phyloP scores from a whole-genome alignment of 225 moss, liverwort and hornwort genomes.

The Ulota crispa region DNA sequence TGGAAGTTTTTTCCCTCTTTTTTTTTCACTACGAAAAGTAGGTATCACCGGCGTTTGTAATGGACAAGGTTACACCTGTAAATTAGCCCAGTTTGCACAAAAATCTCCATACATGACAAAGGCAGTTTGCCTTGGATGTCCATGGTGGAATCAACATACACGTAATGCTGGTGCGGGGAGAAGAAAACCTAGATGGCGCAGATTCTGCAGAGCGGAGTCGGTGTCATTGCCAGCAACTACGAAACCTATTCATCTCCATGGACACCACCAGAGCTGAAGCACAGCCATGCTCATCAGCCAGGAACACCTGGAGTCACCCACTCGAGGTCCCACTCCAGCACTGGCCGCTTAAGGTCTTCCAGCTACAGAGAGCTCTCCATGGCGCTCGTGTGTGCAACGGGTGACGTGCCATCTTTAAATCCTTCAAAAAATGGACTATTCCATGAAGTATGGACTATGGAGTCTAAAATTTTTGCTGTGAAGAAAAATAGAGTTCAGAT shows the following conservation, averaged over 20 bases:
- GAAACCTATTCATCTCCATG: constrained; percentile 49
- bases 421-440: too few relatives aligned
- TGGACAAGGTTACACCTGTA: too few relatives aligned
- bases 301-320: too few relatives aligned
- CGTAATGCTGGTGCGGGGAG: constrained; percentile 70
- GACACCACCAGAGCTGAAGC: not conserved
- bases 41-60: too few relatives aligned
- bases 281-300: constrained; percentile 33
- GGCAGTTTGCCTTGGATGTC: not conserved
- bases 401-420: constrained; percentile 16
- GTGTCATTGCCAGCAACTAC: constrained; percentile 67
- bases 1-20: not conserved
- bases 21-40: too few relatives aligned
- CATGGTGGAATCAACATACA: not conserved
- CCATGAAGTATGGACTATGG: too few relatives aligned
- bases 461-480: too few relatives aligned
- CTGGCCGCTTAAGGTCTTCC: constrained; percentile 49
- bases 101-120: not conserved
- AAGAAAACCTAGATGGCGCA: constrained; percentile 62
- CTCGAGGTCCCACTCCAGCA: not conserved
- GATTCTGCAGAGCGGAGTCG: constrained; percentile 50
- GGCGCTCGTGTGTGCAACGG: constrained; percentile 57
- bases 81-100: not conserved
- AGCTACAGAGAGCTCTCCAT: constrained; percentile 66
- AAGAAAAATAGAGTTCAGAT: too few relatives aligned